Base-by-base conservation (phyloP, 768 basidiomycete species). In the Myochromella boudieri region DNA sequence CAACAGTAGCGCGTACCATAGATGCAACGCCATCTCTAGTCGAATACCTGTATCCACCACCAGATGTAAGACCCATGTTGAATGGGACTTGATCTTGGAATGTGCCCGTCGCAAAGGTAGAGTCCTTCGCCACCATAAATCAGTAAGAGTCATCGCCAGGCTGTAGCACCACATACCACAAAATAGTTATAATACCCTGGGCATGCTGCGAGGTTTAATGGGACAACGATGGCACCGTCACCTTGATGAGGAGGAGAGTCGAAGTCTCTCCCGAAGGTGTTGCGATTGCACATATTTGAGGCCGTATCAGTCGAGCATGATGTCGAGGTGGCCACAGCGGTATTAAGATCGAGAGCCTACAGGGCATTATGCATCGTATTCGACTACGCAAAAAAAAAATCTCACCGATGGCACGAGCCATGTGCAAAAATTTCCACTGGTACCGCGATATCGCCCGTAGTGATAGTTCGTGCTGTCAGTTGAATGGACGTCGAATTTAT, bases 141-240 rank as follows among this genome's bases (percentile, higher is more conserved):
- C 18, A 43, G 14, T 1, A 20, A 33, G n/a, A n/a, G n/a, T n/a
- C n/a, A 39, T n/a, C 27, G 3, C 21, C 5, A 11, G 9, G 18
- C 8, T 28, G 12, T 3, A 14, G 7, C 18, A n/a, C 14, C 9
- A 53, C 57, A 7, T 54, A 58, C 60, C 15, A 62, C 53, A 34
- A 62, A 62, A 31, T 60, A 62, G 38, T 62, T 62, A 41, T 62
- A 60, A 40, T 53, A 62, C 12, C 60, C 58, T 5, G 58, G 48
- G 24, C 60, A 62, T 15, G 49, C 51, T 12, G 58, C 38, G 9
- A 62, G 49, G 39, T 57, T 55, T 7, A 60, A 22, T 10, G 56
- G 58, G 8, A 62, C 56, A 3, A 58, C 50, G 15, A 62, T 50
- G 0, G 58, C 60, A 7, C 60, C 60, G 32, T 62, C 42, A 4